phyloP scores from a whole-genome alignment of 192 early-diverging fungal genomes.

The Backusella luteola region DNA sequence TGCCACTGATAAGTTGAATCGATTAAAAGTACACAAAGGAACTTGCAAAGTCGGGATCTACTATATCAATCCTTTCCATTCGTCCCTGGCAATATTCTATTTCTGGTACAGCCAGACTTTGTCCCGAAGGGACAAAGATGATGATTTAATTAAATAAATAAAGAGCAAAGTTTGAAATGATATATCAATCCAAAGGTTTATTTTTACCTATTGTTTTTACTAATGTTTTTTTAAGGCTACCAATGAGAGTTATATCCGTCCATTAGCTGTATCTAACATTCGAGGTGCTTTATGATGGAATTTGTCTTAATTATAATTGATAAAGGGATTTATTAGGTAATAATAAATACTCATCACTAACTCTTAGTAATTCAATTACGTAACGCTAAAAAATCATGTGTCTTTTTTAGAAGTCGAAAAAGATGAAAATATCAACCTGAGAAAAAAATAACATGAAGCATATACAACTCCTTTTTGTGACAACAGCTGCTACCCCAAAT shows the following conservation, averaged over 20 bases:
- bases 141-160: too few relatives aligned
- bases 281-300: too few relatives aligned
- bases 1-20: neutral
- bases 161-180: too few relatives aligned
- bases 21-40: neutral
- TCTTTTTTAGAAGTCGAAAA: neutral
- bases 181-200: neutral
- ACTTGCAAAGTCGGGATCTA: neutral
- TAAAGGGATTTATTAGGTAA: neutral
- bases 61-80: neutral
- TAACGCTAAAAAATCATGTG: neutral
- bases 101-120: too few relatives aligned
- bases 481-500: too few relatives aligned
- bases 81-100: too few relatives aligned
- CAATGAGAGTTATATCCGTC: neutral
- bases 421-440: too few relatives aligned
- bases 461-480: too few relatives aligned
- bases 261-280: neutral
- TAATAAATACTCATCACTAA: neutral
- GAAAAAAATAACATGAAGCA: too few relatives aligned
- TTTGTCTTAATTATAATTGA: too few relatives aligned
- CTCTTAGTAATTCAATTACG: neutral
- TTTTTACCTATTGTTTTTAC: neutral
- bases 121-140: too few relatives aligned
- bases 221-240: neutral